Percentiles rank a stretch among this genome's conserved stretches.
phyloP scores from a whole-genome alignment of 139 green algal species.

The Limnomonas spitsbergensis region DNA sequence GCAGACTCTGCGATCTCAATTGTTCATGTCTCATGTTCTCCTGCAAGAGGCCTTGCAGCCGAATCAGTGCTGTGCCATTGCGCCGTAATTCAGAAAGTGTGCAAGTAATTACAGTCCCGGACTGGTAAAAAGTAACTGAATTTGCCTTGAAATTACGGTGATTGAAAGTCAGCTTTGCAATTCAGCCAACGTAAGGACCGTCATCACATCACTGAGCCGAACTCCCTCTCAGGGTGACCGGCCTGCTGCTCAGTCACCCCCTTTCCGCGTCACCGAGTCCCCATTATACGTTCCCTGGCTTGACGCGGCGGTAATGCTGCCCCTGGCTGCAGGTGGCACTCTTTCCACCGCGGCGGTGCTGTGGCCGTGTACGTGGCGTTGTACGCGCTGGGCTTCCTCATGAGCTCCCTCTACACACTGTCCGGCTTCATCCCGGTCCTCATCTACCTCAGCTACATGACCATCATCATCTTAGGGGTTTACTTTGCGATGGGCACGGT shows the following conservation, averaged over 20 bases:
- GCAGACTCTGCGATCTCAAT: neutral
- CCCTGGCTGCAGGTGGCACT: conserved; percentile 61
- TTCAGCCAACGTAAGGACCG: too few species aligned
- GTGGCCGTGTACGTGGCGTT: conserved; percentile 65
- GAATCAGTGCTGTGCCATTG: too few species aligned
- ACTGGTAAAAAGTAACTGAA: too few species aligned
- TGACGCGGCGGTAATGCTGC: neutral
- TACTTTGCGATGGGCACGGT: conserved; percentile 81
- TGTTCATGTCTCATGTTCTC: neutral
- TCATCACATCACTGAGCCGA: too few species aligned
- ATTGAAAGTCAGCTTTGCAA: too few species aligned
- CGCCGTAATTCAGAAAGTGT: too few species aligned
- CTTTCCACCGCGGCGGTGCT: conserved; percentile 78
- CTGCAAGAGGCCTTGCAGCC: too few species aligned
- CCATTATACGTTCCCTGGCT: too few species aligned
- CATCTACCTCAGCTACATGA: conserved; percentile 86
- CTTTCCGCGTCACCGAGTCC: neutral
- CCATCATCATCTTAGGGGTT: conserved; percentile 69
- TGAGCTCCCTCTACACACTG: conserved; percentile 65
- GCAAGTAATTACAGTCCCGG: too few species aligned
- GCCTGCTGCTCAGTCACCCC: neutral
- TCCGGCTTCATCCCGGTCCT: conserved; percentile 71
- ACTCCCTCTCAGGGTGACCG: neutral
- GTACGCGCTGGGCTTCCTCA: conserved; percentile 71
- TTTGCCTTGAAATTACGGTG: too few species aligned